phyloP scores from a whole-genome alignment of 176 grass and related monocot genomes.

The Carex pumila region DNA sequence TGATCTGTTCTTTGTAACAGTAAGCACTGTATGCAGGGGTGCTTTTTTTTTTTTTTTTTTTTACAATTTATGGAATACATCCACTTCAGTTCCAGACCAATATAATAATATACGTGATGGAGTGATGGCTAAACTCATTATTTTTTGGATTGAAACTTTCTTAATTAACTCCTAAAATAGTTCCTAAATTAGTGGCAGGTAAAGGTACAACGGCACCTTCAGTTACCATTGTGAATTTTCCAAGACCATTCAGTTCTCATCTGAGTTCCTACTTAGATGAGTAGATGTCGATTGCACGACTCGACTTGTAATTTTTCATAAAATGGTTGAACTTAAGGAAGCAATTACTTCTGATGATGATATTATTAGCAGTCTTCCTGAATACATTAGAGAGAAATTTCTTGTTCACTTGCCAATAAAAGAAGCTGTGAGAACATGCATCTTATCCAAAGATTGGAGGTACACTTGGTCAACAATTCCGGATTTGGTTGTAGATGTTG shows the following conservation, averaged over 20 bases:
- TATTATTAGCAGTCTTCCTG: background rate
- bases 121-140: no score
- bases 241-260: background rate
- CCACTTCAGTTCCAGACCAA: no score
- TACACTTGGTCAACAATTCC: conserved; percentile 1
- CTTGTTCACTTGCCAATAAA: background rate
- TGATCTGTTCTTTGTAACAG: no score
- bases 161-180: no score
- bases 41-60: no score
- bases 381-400: background rate
- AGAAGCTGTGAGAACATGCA: background rate
- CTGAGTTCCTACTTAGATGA: background rate
- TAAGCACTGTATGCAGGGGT: no score
- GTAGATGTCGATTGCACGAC: background rate
- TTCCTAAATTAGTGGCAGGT: no score
- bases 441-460: background rate
- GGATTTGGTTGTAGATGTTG: background rate
- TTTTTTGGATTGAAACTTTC: no score
- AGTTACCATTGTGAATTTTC: background rate
- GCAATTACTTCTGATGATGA: background rate
- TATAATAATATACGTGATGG: no score
- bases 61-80: no score
- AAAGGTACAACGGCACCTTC: no score
- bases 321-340: background rate
- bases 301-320: background rate